Evolutionary conservation across 352 stramenopile genomes (phyloP), one percentile per base, ranked within the genome.

Genomic region (Phytophthora palmivora): DNA sequence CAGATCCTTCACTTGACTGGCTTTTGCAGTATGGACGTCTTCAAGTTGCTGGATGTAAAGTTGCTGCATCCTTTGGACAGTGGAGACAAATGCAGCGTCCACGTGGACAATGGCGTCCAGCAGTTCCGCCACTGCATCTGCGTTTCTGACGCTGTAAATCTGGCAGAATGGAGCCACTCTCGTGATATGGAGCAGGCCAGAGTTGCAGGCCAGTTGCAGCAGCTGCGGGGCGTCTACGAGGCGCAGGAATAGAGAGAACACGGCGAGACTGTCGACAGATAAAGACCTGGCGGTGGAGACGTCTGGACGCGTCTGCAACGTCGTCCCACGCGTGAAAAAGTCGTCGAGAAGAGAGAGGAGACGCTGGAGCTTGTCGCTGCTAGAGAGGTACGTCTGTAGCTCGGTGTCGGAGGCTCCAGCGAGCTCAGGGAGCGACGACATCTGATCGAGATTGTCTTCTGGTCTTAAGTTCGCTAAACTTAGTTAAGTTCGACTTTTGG

Each of bases 91-190:
- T 8, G 42, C 22, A 6, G 54, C 28, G 0, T 58, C 42, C 24
- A 67, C 49, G 6, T 70, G 19, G 2, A 63, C 58, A 38, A 79
- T 48, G 1, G 39, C 49, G 41, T 65, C 38, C n/a, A 85, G 47
- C 26, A 87, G 45, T 12, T 59, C 52, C 15, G 42, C 42, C 32
- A 85, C 70, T 0, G 38, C 54, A 1, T 55, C 46, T 0, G 37
- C 52, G 33, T 83, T 87, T 42, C 67, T 78, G 19, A 60, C 66
- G 15, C 69, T 66, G 46, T 73, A 85, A 6, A 92, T 38, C 51
- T 89, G 78, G 57, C 84, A 91, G 54, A 91, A 89, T 7, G 82
- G 78, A 2, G 60, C 63, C 16, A 93, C n/a, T 15, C 80, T 58
- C 45, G 81, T 75, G 22, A 86, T 57, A 33, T 89, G 82, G n/a